These are phyloP conservation scores for Diospyros lotus DNA, from an alignment of 148 eudicot genomes.

Conservation along the genomic window DNA sequence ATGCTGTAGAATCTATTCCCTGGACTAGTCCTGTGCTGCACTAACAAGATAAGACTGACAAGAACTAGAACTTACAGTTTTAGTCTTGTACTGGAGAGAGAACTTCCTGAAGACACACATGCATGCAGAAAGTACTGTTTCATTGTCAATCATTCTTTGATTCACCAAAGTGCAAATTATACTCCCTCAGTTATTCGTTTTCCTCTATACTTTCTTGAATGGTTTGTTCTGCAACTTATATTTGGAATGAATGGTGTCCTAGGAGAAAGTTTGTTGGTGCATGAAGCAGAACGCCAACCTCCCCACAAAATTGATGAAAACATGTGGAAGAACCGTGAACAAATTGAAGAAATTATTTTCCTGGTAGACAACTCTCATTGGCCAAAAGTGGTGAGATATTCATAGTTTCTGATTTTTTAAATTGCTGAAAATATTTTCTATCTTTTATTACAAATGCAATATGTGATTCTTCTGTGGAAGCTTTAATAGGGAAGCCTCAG, in stretches of 20 bases:
- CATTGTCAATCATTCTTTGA: not conserved
- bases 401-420: not conserved
- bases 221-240: slow-evolving; percentile 1
- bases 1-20: no score
- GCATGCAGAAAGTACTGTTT: not conserved
- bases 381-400: slow-evolving; percentile 56
- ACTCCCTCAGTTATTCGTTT: not conserved
- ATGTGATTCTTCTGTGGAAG: not conserved
- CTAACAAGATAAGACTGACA: no score
- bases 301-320: slow-evolving; percentile 97
- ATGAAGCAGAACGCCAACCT: slow-evolving; percentile 61
- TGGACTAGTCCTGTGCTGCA: no score
- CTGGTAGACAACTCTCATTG: slow-evolving; percentile 65
- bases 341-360: slow-evolving; percentile 78
- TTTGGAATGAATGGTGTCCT: slow-evolving; percentile 14
- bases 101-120: no score
- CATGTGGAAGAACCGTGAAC: slow-evolving; percentile 97
- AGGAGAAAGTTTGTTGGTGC: slow-evolving; percentile 54
- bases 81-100: no score
- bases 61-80: no score
- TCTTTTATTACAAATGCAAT: not conserved
- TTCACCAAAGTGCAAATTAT: not conserved
- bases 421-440: not conserved
- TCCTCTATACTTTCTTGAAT: not conserved
- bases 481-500: not conserved